Evolutionary conservation across 1,139 yeast genomes (phyloP).

Genomic region (Zygoascus sp.): DNA sequence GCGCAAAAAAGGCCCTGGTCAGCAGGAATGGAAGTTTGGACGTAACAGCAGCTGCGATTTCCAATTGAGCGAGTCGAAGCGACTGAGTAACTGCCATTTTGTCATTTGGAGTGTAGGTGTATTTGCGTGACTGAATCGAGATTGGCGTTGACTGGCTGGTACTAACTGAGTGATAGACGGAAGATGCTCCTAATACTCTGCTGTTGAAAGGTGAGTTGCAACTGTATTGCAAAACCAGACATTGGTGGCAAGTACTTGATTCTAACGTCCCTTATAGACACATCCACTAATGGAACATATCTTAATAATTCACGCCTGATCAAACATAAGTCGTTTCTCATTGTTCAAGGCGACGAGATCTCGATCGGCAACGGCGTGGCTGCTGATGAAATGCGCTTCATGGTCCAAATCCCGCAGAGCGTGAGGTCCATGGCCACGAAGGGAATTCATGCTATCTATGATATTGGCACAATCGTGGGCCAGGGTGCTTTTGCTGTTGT

Average conservation of each 20-base stretch:
- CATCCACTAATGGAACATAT: constrained; percentile 81
- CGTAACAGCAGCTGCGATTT: constrained; percentile 64
- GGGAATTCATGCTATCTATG: constrained; percentile 63
- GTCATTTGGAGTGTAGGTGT: constrained; percentile 27
- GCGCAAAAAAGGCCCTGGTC: constrained; percentile 13
- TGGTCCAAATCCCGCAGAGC: constrained; percentile 52
- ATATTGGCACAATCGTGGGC: constrained; percentile 77
- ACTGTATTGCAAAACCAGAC: background rate
- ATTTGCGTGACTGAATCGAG: background rate
- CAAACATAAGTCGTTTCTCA: constrained; percentile 73
- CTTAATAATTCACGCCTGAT: constrained; percentile 69
- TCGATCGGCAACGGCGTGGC: constrained; percentile 86
- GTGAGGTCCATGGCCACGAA: constrained; percentile 19
- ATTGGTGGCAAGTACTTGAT: no score
- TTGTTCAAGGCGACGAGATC: constrained; percentile 89
- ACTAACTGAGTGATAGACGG: constrained; percentile 8
- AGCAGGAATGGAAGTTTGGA: constrained; percentile 64
- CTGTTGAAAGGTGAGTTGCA: constrained; percentile 15
- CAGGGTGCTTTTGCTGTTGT: constrained; percentile 98
- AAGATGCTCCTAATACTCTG: constrained; percentile 16
- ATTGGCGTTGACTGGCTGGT: background rate
- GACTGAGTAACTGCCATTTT: constrained; percentile 78
- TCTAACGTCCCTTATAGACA: constrained; percentile 20
- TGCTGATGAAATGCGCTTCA: constrained; percentile 67
- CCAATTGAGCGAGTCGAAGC: constrained; percentile 54